phyloP scores from a whole-genome alignment of 352 stramenopile species.

The Blastocystis sp. region DNA sequence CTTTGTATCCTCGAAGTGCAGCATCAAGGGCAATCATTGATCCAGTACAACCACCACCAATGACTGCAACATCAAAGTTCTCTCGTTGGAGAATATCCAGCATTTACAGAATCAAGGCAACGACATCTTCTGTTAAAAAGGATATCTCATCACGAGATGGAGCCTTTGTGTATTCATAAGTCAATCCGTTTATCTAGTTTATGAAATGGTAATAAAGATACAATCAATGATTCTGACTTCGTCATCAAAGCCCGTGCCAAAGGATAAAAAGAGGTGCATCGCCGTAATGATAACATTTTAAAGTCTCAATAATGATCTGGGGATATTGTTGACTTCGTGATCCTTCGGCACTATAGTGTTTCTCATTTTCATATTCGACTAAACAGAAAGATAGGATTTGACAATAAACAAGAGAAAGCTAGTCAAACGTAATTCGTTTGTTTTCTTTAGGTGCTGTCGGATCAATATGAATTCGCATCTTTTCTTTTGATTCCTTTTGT shows the following conservation, averaged over 20 bases:
- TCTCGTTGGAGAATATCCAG: slow-evolving; percentile 77
- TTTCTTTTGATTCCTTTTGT: slow-evolving; percentile 40
- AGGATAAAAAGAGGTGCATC: too few species aligned
- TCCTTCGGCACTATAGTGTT: too few species aligned
- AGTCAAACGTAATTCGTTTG: slow-evolving; percentile 42
- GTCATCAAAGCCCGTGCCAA: not conserved
- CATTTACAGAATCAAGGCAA: slow-evolving; percentile 51
- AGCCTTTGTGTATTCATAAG: slow-evolving; percentile 7
- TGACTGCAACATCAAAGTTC: slow-evolving; percentile 84
- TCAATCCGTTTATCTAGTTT: slow-evolving; percentile 7
- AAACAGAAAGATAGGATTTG: too few species aligned
- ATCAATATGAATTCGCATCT: slow-evolving; percentile 42
- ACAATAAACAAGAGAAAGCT: not conserved
- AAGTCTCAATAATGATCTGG: too few species aligned
- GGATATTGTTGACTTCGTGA: too few species aligned
- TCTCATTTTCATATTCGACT: too few species aligned
- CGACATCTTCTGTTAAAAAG: not conserved
- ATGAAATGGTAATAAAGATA: not conserved
- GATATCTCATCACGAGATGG: not conserved
- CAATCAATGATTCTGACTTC: not conserved
- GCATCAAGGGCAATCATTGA: slow-evolving; percentile 78
- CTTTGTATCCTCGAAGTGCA: slow-evolving; percentile 81
- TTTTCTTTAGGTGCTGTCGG: not conserved
- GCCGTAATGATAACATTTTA: too few species aligned
- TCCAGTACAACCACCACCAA: slow-evolving; percentile 82